These are phyloP conservation scores for Kodamaea laetipori DNA, from an alignment of 805 yeast genomes.

Conservation along the genomic window DNA sequence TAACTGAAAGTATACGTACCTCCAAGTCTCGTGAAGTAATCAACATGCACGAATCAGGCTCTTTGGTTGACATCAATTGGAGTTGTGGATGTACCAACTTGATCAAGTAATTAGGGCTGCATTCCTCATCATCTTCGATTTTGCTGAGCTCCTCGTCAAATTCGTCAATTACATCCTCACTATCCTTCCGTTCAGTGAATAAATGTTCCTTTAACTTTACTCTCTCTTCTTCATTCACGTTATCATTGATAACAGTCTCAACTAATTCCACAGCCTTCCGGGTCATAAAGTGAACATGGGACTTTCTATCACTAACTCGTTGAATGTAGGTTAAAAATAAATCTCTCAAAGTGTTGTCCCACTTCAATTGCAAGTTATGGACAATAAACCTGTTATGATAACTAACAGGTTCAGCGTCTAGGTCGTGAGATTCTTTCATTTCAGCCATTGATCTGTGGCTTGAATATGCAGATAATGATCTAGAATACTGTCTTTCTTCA, in stretches of 20 bases:
- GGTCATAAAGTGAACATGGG: constrained; percentile 48
- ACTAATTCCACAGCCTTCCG: constrained; percentile 52
- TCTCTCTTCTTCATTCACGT: constrained; percentile 17
- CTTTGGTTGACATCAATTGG: constrained; percentile 56
- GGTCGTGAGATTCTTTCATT: constrained; percentile 20
- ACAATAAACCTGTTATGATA: constrained; percentile 72
- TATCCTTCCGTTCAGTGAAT: constrained; percentile 19
- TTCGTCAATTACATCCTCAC: constrained; percentile 40
- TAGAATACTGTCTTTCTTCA: constrained; percentile 16
- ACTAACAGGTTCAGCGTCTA: constrained; percentile 28
- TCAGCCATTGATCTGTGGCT: constrained; percentile 23
- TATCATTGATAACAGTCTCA: constrained; percentile 39
- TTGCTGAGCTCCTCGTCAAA: constrained; percentile 57
- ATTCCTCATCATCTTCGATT: constrained; percentile 42
- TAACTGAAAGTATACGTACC: constrained; percentile 49
- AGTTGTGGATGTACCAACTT: constrained; percentile 80
- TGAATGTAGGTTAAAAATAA: constrained; percentile 58
- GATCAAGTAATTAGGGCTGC: constrained; percentile 60
- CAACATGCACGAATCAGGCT: constrained; percentile 50
- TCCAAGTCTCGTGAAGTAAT: constrained; percentile 62
- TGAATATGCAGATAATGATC: constrained; percentile 32
- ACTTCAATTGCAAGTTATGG: constrained; percentile 71
- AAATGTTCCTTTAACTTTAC: constrained; percentile 22
- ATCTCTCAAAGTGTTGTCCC: constrained; percentile 75
- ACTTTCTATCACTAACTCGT: constrained; percentile 44